Evolutionary conservation across 495 filamentous ascomycete genomes (phyloP).

Genomic region (Chaetomium fimeti): DNA sequence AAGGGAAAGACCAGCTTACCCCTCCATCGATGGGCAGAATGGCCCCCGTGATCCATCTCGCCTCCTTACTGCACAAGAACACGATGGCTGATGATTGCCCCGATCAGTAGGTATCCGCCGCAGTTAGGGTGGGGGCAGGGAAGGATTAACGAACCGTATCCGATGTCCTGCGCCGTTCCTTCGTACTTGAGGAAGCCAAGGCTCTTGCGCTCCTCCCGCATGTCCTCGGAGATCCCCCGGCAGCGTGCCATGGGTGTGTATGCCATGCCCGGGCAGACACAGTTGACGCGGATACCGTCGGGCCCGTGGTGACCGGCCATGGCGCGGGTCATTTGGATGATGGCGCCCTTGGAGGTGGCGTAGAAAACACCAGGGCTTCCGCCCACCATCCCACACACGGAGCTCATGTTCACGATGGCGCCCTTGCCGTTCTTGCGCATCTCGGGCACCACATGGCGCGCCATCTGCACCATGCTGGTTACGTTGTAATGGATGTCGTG

Average conservation of each 20-base stretch:
- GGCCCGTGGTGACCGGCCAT: not conserved
- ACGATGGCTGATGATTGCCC: not conserved
- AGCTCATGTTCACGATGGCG: not conserved
- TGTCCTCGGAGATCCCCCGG: not conserved
- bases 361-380: not conserved
- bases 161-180: not conserved
- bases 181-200: not conserved
- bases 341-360: not conserved
- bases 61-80: not conserved
- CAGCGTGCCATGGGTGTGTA: not conserved
- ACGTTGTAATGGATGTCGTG: not conserved
- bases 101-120: no score
- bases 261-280: not conserved
- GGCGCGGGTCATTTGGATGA: not conserved
- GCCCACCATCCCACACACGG: not conserved
- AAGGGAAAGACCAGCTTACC: no score
- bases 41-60: not conserved
- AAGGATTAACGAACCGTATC: no score
- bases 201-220: not conserved
- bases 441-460: not conserved
- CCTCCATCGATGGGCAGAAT: not conserved
- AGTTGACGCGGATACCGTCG: not conserved
- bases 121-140: not conserved
- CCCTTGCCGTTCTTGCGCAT: not conserved
- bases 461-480: slow-evolving; percentile 1